Conservation (phyloP, 2,329 filamentous ascomycete species). For the Botryosphaeria dothidea region DNA sequence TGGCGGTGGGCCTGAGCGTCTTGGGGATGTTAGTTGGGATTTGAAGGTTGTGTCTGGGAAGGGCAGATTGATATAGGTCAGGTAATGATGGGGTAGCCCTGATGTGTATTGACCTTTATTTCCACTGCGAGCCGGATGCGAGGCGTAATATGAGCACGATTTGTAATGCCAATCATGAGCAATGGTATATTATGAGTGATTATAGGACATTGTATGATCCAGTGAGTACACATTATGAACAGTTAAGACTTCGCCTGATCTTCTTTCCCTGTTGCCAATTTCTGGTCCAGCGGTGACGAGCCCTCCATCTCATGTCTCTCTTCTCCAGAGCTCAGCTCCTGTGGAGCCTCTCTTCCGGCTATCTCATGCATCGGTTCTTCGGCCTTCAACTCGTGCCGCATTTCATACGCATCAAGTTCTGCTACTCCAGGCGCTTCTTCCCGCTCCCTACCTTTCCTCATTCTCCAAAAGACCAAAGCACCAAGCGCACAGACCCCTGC, state of each 20-base stretch:
- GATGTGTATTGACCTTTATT: not conserved
- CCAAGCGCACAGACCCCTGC: not conserved
- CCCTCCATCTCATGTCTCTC: slow-evolving; percentile 14
- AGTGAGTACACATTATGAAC: too few species aligned
- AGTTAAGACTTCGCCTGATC: not conserved
- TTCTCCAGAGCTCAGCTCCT: slow-evolving; percentile 4
- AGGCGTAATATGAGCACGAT: too few species aligned
- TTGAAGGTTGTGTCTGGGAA: not conserved
- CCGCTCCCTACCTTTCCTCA: not conserved
- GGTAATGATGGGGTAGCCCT: not conserved
- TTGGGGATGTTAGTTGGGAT: not conserved
- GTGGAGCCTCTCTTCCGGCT: not conserved
- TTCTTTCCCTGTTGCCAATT: not conserved
- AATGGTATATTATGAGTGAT: too few species aligned
- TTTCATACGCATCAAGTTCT: not conserved
- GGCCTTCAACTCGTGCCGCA: slow-evolving; percentile 8
- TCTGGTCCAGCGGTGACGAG: not conserved
- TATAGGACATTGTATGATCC: too few species aligned
- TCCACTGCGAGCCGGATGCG: too few species aligned
- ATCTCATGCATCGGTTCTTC: not conserved
- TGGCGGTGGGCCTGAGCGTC: not conserved
- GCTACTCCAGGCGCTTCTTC: not conserved
- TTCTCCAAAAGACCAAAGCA: not conserved
- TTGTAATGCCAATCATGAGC: too few species aligned
- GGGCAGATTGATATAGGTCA: not conserved